Evolutionary conservation across 805 yeast genomes (phyloP).

Genomic region (Dipodascopsis tothii): DNA sequence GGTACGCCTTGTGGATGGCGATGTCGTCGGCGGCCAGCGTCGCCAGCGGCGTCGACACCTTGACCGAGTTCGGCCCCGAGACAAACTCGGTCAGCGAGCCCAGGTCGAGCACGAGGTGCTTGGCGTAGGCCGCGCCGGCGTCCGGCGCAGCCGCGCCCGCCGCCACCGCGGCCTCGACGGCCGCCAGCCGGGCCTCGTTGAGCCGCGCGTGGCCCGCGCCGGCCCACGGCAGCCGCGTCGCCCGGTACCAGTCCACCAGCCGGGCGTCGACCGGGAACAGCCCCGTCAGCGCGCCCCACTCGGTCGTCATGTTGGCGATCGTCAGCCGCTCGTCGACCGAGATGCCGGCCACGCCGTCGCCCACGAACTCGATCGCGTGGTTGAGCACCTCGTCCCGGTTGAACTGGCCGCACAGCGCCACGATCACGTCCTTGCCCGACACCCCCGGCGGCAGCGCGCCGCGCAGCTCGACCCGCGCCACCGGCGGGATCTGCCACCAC

Average conservation of each 20-base stretch:
- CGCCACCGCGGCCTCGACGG: constrained; percentile 38
- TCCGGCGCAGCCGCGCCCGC: constrained; percentile 24
- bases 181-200: constrained; percentile 51
- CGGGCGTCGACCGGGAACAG: constrained; percentile 90
- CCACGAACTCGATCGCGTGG: constrained; percentile 85
- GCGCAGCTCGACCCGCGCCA: constrained; percentile 80
- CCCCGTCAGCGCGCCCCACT: constrained; percentile 98
- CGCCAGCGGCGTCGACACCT: constrained; percentile 70
- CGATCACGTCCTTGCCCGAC: constrained; percentile 94
- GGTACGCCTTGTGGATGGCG: constrained; percentile 84
- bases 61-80: constrained; percentile 97
- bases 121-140: constrained; percentile 85
- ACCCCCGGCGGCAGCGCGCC: constrained; percentile 80
- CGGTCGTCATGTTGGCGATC: constrained; percentile 96
- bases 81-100: constrained; percentile 76
- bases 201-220: constrained; percentile 77
- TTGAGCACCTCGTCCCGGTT: constrained; percentile 88
- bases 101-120: constrained; percentile 74
- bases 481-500: constrained; percentile 99
- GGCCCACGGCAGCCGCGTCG: constrained; percentile 46
- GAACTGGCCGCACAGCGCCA: constrained; percentile 86
- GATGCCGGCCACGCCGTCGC: constrained; percentile 62
- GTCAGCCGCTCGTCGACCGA: constrained; percentile 81
- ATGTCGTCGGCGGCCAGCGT: constrained; percentile 67
- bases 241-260: constrained; percentile 67